Evolutionary conservation across 208 protist genomes (phyloP), one percentile per base, ranked within the genome.

Genomic region (Wallacemonas sp.): DNA sequence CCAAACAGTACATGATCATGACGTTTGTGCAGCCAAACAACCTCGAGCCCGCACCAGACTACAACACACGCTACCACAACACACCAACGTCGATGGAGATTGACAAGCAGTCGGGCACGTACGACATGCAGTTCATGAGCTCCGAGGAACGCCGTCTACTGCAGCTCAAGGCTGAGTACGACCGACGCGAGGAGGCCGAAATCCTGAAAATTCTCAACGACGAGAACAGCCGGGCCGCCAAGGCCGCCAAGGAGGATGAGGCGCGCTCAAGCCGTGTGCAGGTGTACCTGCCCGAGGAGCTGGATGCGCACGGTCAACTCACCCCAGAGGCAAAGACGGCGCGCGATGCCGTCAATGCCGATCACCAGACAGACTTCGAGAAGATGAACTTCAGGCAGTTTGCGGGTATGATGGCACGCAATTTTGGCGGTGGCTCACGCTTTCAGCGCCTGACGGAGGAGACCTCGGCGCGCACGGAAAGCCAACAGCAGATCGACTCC

Each of bases 381-480:
- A 72, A 79, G 45, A 79, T 87, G 68, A 72, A 66, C 5, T 85
- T 94, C 32, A 36, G 69, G 8, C 69, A 85, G 34, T 94, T 94
- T 63, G 63, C 75, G 19, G 48, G 27, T 30, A 73, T 91, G 78
- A 74, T 92, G 68, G 73, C 80, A 15, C 77, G 63, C 39, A 79
- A 88, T 64, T 92, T 92, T 66, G 88, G 88, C 36, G 89, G 89
- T 15, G 89, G 89, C 3, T 92, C 85, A 3, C 85, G 81, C 48
- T 85, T 90, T 54, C 85, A 94, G 73, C 82, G 89, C 13, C 66
- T 94, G 30, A 90, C 81, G 30, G 70, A 78, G 17, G 82, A 92
- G 58, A 88, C 85, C 22, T 77, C 75, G 19, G 62, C 59, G 30
- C 71, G 83, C 1, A 41, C 73, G 0, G 83, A 82, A 27, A 75